Base-by-base conservation (phyloP, 768 basidiomycete genomes). In the Xerocomus potaroensis region DNA sequence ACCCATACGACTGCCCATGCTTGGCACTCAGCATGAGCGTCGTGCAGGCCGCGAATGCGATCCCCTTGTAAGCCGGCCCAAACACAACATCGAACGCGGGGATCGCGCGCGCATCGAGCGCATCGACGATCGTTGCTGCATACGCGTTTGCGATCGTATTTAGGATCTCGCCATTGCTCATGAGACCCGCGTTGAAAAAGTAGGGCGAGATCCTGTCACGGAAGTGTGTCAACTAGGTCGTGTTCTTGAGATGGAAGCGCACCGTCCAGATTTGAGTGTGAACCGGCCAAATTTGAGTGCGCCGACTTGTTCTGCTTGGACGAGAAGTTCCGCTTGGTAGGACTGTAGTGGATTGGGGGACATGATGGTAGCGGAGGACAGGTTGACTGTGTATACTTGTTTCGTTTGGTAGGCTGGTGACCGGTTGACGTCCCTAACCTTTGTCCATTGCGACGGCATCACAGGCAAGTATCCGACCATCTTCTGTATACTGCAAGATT, bases 61-160 rank as follows among this genome's bases (percentile, higher is more conserved):
- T 98, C 21, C 92, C 95, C 70, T 98, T 98, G 73, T 98, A 98
- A 3, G 95, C 94, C 1, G 95, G 95, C 0, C 95, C 95, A 57
- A 98, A 96, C 27, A 98, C 76, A 36, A 97, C 78, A 56, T 95
- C 90, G 57, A 94, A 82, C 22, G 60, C 37, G 1, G 73, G 69
- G 6, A 76, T 47, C 9, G 41, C 58, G 32, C 19, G 54, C 42
- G 53, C 51, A 6, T 63, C 56, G 36, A 63, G 45, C 33, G 73
- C 69, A 8, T 72, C 68, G 0, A 87, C 77, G 60, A 97, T 88
- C 11, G 88, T 85, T 1, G 82, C 68, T 3, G 95, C 91, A 56
- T 94, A 97, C 4, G 93, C 90, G 3, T 77, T 72, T 8, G 91
- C 82, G 37, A 95, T 72, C 3, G 83, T 74, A 27, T 83, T 69